Conservation (phyloP, 106 monocot genomes). For the Hemerocallis citrina region DNA sequence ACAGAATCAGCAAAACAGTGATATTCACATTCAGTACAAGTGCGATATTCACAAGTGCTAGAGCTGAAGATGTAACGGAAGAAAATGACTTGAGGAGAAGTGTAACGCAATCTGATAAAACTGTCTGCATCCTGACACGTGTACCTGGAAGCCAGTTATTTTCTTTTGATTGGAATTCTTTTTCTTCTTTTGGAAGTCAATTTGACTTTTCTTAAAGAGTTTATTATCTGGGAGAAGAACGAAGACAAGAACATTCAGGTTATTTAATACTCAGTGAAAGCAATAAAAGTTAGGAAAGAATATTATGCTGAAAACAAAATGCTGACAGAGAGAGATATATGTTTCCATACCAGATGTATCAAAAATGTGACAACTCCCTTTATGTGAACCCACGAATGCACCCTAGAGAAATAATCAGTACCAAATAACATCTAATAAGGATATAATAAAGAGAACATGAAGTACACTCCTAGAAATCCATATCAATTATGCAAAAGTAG, state of each 20-base stretch:
- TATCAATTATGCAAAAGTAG: not conserved
- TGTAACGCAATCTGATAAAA: not conserved
- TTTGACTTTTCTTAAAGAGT: conserved; percentile 54
- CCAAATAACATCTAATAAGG: not conserved
- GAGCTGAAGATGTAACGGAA: not conserved
- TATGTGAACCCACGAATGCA: conserved; percentile 79
- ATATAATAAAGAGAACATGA: too few relatives aligned
- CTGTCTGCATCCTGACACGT: not conserved
- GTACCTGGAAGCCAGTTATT: conserved; percentile 95
- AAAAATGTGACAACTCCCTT: conserved; percentile 56
- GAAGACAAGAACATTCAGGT: too few relatives aligned
- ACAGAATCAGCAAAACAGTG: too few relatives aligned
- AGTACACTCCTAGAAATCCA: too few relatives aligned
- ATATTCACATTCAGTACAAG: not conserved
- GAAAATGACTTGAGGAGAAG: not conserved
- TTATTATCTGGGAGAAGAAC: conserved; percentile 69
- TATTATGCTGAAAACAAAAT: too few relatives aligned
- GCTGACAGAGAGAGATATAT: not conserved
- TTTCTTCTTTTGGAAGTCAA: conserved; percentile 70
- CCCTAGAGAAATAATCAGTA: conserved; percentile 32
- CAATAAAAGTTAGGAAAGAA: too few relatives aligned
- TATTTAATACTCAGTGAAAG: too few relatives aligned
- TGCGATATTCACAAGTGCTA: too few relatives aligned
- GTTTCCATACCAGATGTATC: conserved; percentile 65
- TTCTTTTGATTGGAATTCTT: conserved; percentile 77